Conservation (phyloP, 2,329 filamentous ascomycete genomes). For the Ascocoryne sarcoides region DNA sequence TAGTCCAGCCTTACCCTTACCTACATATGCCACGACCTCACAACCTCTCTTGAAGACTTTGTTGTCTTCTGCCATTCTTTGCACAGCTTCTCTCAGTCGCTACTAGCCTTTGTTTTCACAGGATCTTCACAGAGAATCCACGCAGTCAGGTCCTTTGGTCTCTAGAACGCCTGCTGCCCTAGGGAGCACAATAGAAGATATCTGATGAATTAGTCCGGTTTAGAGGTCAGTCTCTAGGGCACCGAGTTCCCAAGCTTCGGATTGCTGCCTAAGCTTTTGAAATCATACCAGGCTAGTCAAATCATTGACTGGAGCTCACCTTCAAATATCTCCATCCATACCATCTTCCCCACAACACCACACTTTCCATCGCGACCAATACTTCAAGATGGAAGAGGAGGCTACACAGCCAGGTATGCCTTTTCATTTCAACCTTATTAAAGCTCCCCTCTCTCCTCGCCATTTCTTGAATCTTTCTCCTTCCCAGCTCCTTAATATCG, state of each 20-base stretch:
- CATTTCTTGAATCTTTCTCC: slow-evolving; percentile 2
- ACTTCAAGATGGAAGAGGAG: slow-evolving; percentile 25
- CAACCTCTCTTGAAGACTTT: slow-evolving; percentile 12
- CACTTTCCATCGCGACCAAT: slow-evolving; percentile 7
- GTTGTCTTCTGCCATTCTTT: slow-evolving; percentile 20
- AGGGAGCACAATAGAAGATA: too few relatives aligned
- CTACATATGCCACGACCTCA: slow-evolving; percentile 11
- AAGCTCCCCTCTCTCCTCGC: slow-evolving; percentile 1
- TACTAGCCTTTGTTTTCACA: neutral
- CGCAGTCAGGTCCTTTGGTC: neutral
- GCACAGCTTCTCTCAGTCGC: slow-evolving; percentile 1
- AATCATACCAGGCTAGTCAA: too few relatives aligned
- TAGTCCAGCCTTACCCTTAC: slow-evolving; percentile 9
- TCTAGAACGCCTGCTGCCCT: too few relatives aligned
- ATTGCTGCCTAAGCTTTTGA: too few relatives aligned
- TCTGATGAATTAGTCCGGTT: too few relatives aligned
- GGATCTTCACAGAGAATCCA: neutral
- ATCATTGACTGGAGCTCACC: too few relatives aligned
- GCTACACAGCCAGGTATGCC: slow-evolving; percentile 26
- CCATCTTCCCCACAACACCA: too few relatives aligned
- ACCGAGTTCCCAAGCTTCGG: too few relatives aligned
- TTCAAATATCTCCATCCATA: too few relatives aligned
- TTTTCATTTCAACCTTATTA: slow-evolving; percentile 2
- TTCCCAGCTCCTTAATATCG: neutral
- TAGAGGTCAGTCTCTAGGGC: too few relatives aligned